A percentile compares a stretch with the other conserved stretches of the same genome.
Conservation (phyloP, 2,329 filamentous ascomycete genomes). For the Neopestalotiopsis clavispora region DNA sequence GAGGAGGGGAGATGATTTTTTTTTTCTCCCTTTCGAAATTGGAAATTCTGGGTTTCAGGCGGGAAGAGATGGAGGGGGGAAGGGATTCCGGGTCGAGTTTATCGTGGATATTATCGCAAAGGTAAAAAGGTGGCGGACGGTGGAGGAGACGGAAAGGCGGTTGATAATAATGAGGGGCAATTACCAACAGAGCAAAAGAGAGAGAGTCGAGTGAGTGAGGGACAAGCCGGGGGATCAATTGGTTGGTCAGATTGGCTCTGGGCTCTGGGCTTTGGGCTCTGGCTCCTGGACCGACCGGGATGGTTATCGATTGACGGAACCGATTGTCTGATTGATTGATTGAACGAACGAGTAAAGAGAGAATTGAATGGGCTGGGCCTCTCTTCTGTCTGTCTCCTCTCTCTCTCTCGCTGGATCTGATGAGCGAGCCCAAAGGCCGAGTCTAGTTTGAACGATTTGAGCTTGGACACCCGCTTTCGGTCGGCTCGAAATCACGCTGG, state of each 20-base stretch:
- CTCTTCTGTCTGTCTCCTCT: not conserved
- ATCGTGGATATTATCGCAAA: constrained; percentile 9
- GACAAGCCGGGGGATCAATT: not conserved
- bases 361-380: not conserved
- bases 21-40: not conserved
- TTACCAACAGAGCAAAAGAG: not conserved
- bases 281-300: not conserved
- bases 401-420: not conserved
- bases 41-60: not conserved
- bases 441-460: not conserved
- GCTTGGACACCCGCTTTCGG: constrained; percentile 5
- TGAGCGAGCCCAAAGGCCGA: constrained; percentile 6
- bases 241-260: not conserved
- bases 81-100: not conserved
- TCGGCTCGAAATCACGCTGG: not conserved
- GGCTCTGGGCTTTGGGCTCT: too few relatives aligned
- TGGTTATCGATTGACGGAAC: not conserved
- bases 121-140: constrained; percentile 7
- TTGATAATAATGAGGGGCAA: constrained; percentile 12
- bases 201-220: not conserved
- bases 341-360: not conserved
- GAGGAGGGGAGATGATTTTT: not conserved
- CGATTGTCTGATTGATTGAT: not conserved
- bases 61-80: not conserved
- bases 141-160: constrained; percentile 11